Base-by-base conservation (phyloP, 2,329 filamentous ascomycete genomes). In the Teratosphaeria nubilosa region DNA sequence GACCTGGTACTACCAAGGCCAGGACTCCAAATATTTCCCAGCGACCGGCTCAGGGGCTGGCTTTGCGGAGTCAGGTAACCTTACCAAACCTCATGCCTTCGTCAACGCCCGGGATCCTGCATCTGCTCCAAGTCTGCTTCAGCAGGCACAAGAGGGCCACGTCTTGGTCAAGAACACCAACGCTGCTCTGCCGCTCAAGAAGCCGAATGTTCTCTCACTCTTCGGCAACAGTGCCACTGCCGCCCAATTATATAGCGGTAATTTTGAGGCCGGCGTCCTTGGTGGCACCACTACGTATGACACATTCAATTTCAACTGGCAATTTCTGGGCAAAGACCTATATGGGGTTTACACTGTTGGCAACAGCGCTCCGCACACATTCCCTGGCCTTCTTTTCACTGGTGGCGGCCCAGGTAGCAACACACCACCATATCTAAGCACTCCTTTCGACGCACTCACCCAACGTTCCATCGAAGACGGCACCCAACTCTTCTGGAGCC, bases 71-170 rank as follows among this genome's bases (percentile, higher is more conserved):
- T 82, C 77, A 4, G 73, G 80, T 14, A 78, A 85, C 66, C 67
- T 41, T 14, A 16, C 34, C 75, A 14, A 70, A 14, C 34, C 34
- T 41, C 34, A 41, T 14, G 16, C 34, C 2, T 41, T 91, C 79
- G 96, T 96, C 75, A 86, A 87, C 66, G 90, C 90, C 5, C 97
- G 92, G 92, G 90, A 86, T 0, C 75, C 78, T 1, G 85, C 91
- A 65, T 91, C 88, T 0, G 87, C 82, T 64, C 88, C 86, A 51
- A 87, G 83, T 59, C 68, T 84, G 54, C 75, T 7, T 74, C 77
- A n/a, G 76, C 76, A 1, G 68, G 74, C 0, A 74, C 77, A 0
- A 67, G 81, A 83, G 61, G 80, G 76, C 5, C 79, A 83, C 58
- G 83, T 82, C 0, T 66, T 85, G 37, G 70, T 85, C 32, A 92